A percentile compares a stretch with the other conserved stretches of the same genome.
These are phyloP conservation scores for Cladosporium colombiae DNA, from an alignment of 2,329 filamentous ascomycete genomes.

Conservation along the genomic window DNA sequence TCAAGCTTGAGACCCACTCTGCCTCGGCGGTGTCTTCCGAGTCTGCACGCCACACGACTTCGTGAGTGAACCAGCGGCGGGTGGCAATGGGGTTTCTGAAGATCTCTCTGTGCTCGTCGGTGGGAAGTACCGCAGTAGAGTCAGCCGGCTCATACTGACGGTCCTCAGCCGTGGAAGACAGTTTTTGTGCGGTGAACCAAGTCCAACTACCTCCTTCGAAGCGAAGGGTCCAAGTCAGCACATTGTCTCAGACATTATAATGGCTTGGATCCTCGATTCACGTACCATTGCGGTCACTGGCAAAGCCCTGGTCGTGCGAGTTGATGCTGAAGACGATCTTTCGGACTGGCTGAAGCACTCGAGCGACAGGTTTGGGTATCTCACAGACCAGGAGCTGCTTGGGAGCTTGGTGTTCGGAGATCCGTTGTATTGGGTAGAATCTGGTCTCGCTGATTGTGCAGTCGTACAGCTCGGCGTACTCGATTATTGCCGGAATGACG, in stretches of 20 bases:
- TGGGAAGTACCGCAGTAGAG: background rate
- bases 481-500: conserved; percentile 20
- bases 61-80: background rate
- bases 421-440: background rate
- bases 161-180: background rate
- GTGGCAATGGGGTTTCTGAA: conserved; percentile 2
- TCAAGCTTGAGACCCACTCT: conserved; percentile 17
- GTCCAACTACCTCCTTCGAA: conserved; percentile 18
- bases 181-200: conserved; percentile 21
- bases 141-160: background rate
- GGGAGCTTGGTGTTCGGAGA: background rate
- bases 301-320: conserved; percentile 21
- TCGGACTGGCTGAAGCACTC: conserved; percentile 12
- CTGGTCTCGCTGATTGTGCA: background rate
- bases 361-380: background rate
- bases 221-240: too few relatives aligned
- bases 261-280: too few relatives aligned
- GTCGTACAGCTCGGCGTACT: conserved; percentile 13
- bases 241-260: too few relatives aligned
- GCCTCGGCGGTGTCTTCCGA: conserved; percentile 8
- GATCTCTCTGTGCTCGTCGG: background rate
- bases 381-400: background rate
- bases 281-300: background rate
- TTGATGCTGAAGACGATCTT: conserved; percentile 21
- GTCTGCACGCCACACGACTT: conserved; percentile 12